A percentile compares a stretch with the other conserved stretches of the same genome.
These are phyloP conservation scores for Gillenia trifoliata DNA, from an alignment of 306 rosid species.

Conservation along the genomic window DNA sequence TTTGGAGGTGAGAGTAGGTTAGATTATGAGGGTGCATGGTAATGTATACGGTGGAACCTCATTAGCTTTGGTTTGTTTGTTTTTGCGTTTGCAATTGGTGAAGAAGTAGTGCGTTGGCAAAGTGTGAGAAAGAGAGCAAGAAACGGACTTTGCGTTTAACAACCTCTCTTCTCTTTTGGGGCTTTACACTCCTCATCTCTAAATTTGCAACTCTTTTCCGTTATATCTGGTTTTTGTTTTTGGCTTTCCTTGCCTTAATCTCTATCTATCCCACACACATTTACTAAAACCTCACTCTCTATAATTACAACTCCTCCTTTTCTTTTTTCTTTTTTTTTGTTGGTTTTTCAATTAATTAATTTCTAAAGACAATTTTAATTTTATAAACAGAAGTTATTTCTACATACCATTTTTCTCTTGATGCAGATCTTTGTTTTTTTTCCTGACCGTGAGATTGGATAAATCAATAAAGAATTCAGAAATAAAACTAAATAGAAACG, in stretches of 20 bases:
- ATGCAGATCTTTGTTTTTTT: background rate
- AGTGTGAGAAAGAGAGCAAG: slow-evolving; percentile 94
- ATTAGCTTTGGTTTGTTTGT: background rate
- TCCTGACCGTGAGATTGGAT: too few species aligned
- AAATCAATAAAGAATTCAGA: too few species aligned
- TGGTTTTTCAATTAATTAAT: background rate
- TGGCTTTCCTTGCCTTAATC: slow-evolving; percentile 7
- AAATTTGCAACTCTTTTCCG: slow-evolving; percentile 57
- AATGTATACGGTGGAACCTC: background rate
- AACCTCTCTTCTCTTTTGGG: slow-evolving; percentile 24
- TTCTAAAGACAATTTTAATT: background rate
- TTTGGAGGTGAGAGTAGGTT: background rate
- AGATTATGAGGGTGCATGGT: background rate
- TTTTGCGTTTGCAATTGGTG: background rate
- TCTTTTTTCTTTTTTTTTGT: background rate
- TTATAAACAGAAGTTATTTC: too few species aligned
- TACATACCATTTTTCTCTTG: too few species aligned
- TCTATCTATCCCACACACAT: slow-evolving; percentile 19
- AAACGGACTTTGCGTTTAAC: slow-evolving; percentile 45
- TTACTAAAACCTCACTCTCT: slow-evolving; percentile 34
- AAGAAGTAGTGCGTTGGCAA: slow-evolving; percentile 50
- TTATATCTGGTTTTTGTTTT: slow-evolving; percentile 36
- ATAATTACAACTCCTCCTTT: background rate
- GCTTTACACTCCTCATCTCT: slow-evolving; percentile 38
- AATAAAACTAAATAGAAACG: too few species aligned